These are phyloP conservation scores for Raddia distichophylla DNA, from an alignment of 176 grass and related monocot species.

Conservation along the genomic window DNA sequence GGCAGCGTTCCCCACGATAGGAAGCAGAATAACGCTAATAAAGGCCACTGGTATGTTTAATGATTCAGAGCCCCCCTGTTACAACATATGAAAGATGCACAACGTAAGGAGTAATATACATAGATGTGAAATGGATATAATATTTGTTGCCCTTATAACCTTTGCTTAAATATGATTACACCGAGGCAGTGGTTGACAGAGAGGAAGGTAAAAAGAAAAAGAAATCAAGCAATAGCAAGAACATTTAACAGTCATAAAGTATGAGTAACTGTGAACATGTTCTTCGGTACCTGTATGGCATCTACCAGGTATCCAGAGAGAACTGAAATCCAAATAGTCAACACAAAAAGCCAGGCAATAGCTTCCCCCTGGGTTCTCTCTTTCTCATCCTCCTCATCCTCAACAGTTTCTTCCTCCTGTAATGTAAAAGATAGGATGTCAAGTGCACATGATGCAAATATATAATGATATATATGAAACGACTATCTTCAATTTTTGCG, in stretches of 20 bases:
- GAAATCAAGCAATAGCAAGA: background rate
- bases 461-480: conserved; percentile 10
- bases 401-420: conserved; percentile 61
- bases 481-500: background rate
- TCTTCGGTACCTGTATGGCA: conserved; percentile 83
- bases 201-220: background rate
- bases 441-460: conserved; percentile 17
- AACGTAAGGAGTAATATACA: conserved; percentile 17
- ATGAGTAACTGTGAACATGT: conserved; percentile 20
- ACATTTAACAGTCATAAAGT: conserved; percentile 24
- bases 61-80: conserved; percentile 92
- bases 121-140: conserved; percentile 10
- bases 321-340: conserved; percentile 97
- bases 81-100: conserved; percentile 45
- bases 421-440: conserved; percentile 26
- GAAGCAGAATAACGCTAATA: conserved; percentile 99
- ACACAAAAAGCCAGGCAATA: conserved; percentile 77
- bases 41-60: conserved; percentile 88
- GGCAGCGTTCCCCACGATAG: conserved; percentile 97
- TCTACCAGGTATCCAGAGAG: conserved; percentile 96
- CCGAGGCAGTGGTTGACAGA: background rate
- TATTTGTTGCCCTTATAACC: background rate
- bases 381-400: conserved; percentile 62
- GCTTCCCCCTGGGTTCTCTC: conserved; percentile 92
- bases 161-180: background rate